Evolutionary conservation across 768 basidiomycete species (phyloP).

Genomic region (Macrolepiota dolichaula): DNA sequence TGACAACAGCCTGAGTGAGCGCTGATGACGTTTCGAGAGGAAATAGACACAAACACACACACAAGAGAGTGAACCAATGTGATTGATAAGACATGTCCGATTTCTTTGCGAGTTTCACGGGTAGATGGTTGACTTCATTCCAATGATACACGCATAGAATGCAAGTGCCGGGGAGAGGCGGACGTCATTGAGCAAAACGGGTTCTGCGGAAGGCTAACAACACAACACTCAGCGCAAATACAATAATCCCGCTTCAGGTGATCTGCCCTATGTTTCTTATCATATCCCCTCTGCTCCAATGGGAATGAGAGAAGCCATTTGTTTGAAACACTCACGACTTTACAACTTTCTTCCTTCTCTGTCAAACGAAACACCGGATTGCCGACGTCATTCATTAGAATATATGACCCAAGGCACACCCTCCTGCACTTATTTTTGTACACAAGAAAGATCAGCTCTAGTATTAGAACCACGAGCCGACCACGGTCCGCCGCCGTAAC

Average conservation of each 20-base stretch:
- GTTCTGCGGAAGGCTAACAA: not conserved
- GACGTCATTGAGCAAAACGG: conserved; percentile 2
- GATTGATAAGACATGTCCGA: not conserved
- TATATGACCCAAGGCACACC: not conserved
- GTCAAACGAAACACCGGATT: not conserved
- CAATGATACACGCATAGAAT: not conserved
- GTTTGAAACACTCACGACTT: not conserved
- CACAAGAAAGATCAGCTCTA: not conserved
- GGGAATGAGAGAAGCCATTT: not conserved
- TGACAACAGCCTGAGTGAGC: not conserved
- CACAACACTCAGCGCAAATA: no score
- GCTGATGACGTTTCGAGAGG: conserved; percentile 3
- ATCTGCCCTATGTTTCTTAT: not conserved
- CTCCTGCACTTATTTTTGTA: not conserved
- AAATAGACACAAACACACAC: not conserved
- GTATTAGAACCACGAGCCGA: conserved; percentile 1
- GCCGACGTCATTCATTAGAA: not conserved
- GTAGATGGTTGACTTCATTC: not conserved
- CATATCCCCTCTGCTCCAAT: not conserved
- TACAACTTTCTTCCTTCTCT: not conserved
- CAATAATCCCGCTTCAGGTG: not conserved
- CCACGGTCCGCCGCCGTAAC: conserved; percentile 1
- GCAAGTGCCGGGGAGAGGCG: not conserved
- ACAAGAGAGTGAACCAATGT: no score
- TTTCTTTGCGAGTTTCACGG: not conserved